Evolutionary conservation across 2,329 filamentous ascomycete species (phyloP).

Genomic region (Aspergillus candidus): DNA sequence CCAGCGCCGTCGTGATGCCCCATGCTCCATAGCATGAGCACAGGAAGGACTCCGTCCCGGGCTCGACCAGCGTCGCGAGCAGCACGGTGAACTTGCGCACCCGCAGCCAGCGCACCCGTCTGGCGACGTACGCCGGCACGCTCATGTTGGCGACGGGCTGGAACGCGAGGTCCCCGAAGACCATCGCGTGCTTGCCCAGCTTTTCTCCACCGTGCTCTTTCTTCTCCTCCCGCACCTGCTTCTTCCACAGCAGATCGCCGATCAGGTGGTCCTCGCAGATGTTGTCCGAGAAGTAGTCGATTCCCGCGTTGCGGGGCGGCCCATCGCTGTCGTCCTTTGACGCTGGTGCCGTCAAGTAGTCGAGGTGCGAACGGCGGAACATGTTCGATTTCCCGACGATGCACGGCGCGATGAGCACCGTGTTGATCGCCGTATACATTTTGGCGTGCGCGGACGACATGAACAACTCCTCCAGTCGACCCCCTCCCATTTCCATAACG

Average conservation of each 20-base stretch:
- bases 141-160: constrained; percentile 84
- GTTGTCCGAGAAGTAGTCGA: constrained; percentile 90
- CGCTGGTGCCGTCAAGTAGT: constrained; percentile 60
- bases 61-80: constrained; percentile 83
- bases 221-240: constrained; percentile 31
- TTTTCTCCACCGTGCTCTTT: constrained; percentile 26
- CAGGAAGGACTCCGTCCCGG: constrained; percentile 80
- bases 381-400: constrained; percentile 97
- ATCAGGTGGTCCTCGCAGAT: constrained; percentile 98
- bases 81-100: constrained; percentile 93
- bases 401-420: constrained; percentile 82
- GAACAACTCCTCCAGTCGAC: constrained; percentile 87
- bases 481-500: constrained; percentile 53
- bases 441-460: constrained; percentile 91
- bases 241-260: constrained; percentile 80
- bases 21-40: constrained; percentile 77
- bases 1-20: constrained; percentile 63
- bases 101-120: constrained; percentile 81
- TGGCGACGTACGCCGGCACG: constrained; percentile 67
- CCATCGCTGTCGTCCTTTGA: constrained; percentile 35
- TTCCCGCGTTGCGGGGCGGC: constrained; percentile 51
- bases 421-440: constrained; percentile 97
- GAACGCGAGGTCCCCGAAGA: constrained; percentile 78
- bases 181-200: constrained; percentile 73
- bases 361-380: constrained; percentile 88